These are phyloP conservation scores for Rhizopogon vulgaris DNA, from an alignment of 768 basidiomycete genomes.

Conservation along the genomic window DNA sequence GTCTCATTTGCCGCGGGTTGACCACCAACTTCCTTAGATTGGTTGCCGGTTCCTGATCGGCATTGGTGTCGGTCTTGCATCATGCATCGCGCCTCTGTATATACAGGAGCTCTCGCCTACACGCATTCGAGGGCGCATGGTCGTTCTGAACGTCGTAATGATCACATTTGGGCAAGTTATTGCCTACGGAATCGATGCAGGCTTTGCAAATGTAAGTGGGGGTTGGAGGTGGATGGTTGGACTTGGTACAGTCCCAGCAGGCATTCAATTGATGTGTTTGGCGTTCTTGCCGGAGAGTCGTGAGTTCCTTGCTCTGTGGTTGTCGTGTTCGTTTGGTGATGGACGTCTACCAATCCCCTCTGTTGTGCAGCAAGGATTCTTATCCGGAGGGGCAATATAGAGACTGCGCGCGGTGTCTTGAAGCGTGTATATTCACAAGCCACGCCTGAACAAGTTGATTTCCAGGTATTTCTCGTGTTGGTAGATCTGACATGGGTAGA, in stretches of 20 bases:
- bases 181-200: conserved; percentile 69
- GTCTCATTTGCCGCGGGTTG: neutral
- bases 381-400: conserved; percentile 47
- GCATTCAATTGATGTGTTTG: conserved; percentile 52
- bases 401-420: conserved; percentile 48
- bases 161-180: conserved; percentile 80
- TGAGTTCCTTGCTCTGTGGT: conserved; percentile 32
- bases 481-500: too few species aligned
- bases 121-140: conserved; percentile 67
- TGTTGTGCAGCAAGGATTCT: conserved; percentile 50
- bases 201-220: conserved; percentile 46
- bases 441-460: conserved; percentile 54
- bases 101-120: conserved; percentile 82
- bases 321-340: too few species aligned
- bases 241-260: conserved; percentile 64
- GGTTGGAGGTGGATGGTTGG: conserved; percentile 89
- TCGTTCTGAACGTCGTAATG: conserved; percentile 76
- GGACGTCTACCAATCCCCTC: neutral
- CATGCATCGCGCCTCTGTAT: conserved; percentile 75
- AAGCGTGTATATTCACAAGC: conserved; percentile 66
- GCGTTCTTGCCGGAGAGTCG: conserved; percentile 75
- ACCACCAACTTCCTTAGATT: conserved; percentile 34
- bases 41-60: conserved; percentile 73
- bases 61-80: conserved; percentile 66
- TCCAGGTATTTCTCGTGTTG: conserved; percentile 39